phyloP scores from a whole-genome alignment of 1,284 basidiomycete genomes.

The Termitomyces sp. region DNA sequence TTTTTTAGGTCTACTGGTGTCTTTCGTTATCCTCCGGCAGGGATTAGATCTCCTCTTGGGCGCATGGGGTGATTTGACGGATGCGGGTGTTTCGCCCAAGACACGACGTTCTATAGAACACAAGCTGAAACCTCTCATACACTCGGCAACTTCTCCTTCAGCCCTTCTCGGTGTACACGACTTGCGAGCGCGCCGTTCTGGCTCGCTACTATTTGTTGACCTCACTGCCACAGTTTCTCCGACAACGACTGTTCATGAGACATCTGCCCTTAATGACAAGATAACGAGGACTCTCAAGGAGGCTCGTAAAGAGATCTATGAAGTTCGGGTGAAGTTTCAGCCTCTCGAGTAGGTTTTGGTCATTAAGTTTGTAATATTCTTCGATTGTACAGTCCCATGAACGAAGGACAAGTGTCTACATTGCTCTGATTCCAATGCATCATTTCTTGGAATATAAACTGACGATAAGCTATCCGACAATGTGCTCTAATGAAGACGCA shows the following conservation, averaged over 20 bases:
- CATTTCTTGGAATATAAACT: not conserved
- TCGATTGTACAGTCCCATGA: not conserved
- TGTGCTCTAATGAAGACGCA: not conserved
- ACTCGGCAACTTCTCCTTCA: conserved; percentile 16
- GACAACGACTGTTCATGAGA: conserved; percentile 52
- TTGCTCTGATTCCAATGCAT: not conserved
- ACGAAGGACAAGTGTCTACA: not conserved
- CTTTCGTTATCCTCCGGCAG: conserved; percentile 84
- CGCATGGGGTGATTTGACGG: conserved; percentile 81
- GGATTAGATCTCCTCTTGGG: conserved; percentile 69
- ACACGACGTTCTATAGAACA: conserved; percentile 50
- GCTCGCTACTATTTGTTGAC: conserved; percentile 72
- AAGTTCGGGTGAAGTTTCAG: conserved; percentile 72
- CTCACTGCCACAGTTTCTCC: conserved; percentile 66
- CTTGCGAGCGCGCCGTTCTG: conserved; percentile 74
- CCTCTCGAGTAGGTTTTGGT: conserved; percentile 23
- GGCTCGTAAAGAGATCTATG: conserved; percentile 68
- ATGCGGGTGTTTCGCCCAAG: conserved; percentile 69
- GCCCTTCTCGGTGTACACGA: conserved; percentile 53
- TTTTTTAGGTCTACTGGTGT: conserved; percentile 72
- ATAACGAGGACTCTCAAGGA: conserved; percentile 60
- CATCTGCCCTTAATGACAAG: conserved; percentile 54
- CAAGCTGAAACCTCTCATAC: conserved; percentile 53
- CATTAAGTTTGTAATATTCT: not conserved
- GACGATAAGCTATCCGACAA: not conserved